A percentile compares a stretch with the other conserved stretches of the same genome.
phyloP scores from a whole-genome alignment of 345 rosid species.

The Hypericum perforatum region DNA sequence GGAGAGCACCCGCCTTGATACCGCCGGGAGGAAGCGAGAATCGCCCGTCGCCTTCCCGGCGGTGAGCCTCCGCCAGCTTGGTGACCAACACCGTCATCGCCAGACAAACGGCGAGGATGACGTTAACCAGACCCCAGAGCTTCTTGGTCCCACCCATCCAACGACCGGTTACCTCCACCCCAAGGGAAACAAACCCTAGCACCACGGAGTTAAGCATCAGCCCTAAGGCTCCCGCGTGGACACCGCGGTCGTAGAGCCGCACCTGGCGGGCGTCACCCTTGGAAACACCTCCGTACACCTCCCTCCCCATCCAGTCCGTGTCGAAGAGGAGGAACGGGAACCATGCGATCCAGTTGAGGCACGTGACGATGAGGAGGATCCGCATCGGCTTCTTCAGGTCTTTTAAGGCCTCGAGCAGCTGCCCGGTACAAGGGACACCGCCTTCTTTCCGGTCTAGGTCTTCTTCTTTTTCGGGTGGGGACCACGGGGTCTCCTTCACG shows the following conservation, averaged over 20 bases:
- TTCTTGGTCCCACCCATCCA: not conserved
- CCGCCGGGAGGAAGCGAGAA: conserved; percentile 30
- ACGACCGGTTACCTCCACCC: not conserved
- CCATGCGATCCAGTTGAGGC: not conserved
- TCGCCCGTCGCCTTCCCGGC: not conserved
- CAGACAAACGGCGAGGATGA: not conserved
- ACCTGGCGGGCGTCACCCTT: not conserved
- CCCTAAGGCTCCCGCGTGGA: not conserved
- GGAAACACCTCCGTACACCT: not conserved
- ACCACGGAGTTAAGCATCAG: not conserved
- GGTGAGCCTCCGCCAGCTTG: not conserved
- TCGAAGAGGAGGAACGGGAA: conserved; percentile 1
- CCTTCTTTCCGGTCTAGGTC: not conserved
- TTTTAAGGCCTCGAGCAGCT: not conserved
- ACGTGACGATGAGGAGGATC: not conserved
- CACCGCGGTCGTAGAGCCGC: not conserved
- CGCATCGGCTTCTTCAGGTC: not conserved
- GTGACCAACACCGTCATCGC: not conserved
- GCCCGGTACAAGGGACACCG: not conserved
- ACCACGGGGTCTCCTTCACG: not conserved
- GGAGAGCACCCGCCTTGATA: conserved; percentile 46
- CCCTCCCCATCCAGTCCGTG: conserved; percentile 2
- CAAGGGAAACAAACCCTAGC: not conserved
- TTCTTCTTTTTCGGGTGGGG: not conserved
- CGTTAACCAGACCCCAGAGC: not conserved